These are phyloP conservation scores for Aspergillus asperescens DNA, from an alignment of 495 filamentous ascomycete species.

Conservation along the genomic window DNA sequence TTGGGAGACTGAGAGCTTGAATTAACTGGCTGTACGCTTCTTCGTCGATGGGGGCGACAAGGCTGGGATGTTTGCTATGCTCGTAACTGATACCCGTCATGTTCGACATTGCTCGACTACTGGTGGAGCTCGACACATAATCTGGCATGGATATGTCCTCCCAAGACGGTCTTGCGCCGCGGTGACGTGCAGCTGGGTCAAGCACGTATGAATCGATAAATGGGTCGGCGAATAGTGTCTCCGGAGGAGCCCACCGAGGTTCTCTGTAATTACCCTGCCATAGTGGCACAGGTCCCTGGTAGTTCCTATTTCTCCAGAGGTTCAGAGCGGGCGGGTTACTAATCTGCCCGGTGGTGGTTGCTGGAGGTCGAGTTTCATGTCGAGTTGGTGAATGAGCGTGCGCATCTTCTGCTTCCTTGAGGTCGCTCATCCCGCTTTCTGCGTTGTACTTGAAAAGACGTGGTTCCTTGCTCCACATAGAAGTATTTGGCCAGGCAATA, in stretches of 20 bases:
- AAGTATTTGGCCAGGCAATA: conserved; percentile 79
- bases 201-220: conserved; percentile 35
- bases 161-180: conserved; percentile 38
- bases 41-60: conserved; percentile 30
- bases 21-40: conserved; percentile 40
- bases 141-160: conserved; percentile 54
- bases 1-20: conserved; percentile 40
- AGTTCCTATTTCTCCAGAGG: conserved; percentile 24
- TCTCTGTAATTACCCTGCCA: conserved; percentile 16
- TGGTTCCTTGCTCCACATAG: conserved; percentile 59
- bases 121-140: conserved; percentile 37
- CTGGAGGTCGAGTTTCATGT: conserved; percentile 17
- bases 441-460: conserved; percentile 36
- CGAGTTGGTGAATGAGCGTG: conserved; percentile 51
- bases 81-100: conserved; percentile 44
- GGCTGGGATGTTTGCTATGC: conserved; percentile 40
- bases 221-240: conserved; percentile 29
- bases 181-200: conserved; percentile 28
- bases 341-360: conserved; percentile 15
- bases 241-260: conserved; percentile 22
- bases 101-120: conserved; percentile 41
- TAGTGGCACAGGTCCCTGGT: conserved; percentile 18
- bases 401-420: conserved; percentile 33
- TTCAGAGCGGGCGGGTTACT: conserved; percentile 20
- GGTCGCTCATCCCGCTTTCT: conserved; percentile 16